These are phyloP conservation scores for Selaginella moellendorffii DNA, from an alignment of 75 land plant genomes.

Conservation along the genomic window DNA sequence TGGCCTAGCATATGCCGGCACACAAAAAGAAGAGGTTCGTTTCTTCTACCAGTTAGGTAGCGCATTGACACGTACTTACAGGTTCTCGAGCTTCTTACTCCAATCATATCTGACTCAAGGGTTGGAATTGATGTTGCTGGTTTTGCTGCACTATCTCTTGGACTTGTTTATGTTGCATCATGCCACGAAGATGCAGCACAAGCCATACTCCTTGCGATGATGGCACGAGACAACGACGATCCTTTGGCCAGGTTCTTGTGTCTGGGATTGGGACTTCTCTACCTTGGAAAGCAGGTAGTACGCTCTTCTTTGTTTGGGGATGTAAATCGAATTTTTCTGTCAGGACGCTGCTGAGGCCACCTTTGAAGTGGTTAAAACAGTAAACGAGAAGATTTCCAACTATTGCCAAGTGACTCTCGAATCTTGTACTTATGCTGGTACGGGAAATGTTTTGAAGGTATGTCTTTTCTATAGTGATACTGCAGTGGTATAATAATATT, in stretches of 20 bases:
- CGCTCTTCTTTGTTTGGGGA: background rate
- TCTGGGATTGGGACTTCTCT: constrained; percentile 88
- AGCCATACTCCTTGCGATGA: constrained; percentile 71
- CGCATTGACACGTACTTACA: too few species aligned
- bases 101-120: constrained; percentile 59
- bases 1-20: constrained; percentile 65
- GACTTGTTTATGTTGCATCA: constrained; percentile 82
- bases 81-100: constrained; percentile 46
- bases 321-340: background rate
- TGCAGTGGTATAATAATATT: background rate
- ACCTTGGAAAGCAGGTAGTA: constrained; percentile 91
- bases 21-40: constrained; percentile 55
- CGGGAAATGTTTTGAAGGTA: constrained; percentile 96
- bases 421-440: constrained; percentile 93
- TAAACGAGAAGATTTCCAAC: constrained; percentile 80
- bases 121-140: constrained; percentile 76
- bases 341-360: constrained; percentile 95
- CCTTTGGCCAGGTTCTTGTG: constrained; percentile 69
- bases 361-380: constrained; percentile 86
- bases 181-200: constrained; percentile 96
- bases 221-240: constrained; percentile 92
- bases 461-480: background rate
- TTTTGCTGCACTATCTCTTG: constrained; percentile 75
- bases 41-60: too few species aligned
- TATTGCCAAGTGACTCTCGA: constrained; percentile 80